phyloP scores from a whole-genome alignment of 116 monocot genomes.

The Trichopus zeylanicus region DNA sequence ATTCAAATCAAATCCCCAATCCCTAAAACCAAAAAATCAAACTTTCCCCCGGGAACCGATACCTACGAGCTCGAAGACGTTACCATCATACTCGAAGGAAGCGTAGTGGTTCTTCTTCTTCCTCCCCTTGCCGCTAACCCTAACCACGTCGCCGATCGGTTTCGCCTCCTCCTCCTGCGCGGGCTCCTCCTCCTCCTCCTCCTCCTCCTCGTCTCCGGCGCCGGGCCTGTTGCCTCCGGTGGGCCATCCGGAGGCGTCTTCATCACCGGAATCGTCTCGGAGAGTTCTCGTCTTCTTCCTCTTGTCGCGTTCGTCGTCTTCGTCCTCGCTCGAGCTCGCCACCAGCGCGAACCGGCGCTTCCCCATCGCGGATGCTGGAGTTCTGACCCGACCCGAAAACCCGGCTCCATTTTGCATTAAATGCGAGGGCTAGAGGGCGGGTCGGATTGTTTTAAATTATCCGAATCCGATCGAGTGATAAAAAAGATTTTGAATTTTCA shows the following conservation, averaged over 20 bases:
- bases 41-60: background rate
- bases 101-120: slow-evolving; percentile 62
- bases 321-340: slow-evolving; percentile 36
- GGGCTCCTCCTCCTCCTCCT: slow-evolving; percentile 19
- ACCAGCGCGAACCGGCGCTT: slow-evolving; percentile 52
- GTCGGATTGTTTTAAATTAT: too few relatives aligned
- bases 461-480: too few relatives aligned
- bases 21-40: background rate
- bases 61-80: slow-evolving; percentile 57
- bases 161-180: slow-evolving; percentile 28
- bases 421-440: too few relatives aligned
- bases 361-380: too few relatives aligned
- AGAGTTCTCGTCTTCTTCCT: background rate
- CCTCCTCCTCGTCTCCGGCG: slow-evolving; percentile 15
- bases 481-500: too few relatives aligned
- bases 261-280: slow-evolving; percentile 6
- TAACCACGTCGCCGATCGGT: slow-evolving; percentile 48
- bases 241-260: background rate
- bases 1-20: background rate
- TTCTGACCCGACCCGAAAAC: too few relatives aligned
- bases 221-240: background rate
- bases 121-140: slow-evolving; percentile 69
- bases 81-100: slow-evolving; percentile 72
- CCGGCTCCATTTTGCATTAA: too few relatives aligned
- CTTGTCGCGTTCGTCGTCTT: slow-evolving; percentile 14